phyloP scores from a whole-genome alignment of 2,329 filamentous ascomycete species.

The Phyllosticta paracitricarpa region DNA sequence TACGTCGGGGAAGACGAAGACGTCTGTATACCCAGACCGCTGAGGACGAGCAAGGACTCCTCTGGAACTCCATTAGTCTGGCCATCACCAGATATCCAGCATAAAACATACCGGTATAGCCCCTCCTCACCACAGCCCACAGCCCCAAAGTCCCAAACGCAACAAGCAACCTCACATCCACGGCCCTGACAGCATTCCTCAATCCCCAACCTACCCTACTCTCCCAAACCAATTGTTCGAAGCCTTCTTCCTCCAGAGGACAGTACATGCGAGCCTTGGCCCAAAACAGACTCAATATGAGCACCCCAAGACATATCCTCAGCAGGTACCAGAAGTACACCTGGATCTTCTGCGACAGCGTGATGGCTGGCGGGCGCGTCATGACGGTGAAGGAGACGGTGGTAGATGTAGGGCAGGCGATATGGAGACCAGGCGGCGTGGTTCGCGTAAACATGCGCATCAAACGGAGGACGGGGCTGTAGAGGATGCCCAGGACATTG shows the following conservation, averaged over 20 bases:
- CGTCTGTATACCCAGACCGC: conserved; percentile 85
- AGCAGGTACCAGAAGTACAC: conserved; percentile 35
- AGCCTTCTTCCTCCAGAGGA: not conserved
- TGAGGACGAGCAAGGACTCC: conserved; percentile 80
- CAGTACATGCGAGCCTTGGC: conserved; percentile 15
- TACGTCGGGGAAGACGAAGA: conserved; percentile 61
- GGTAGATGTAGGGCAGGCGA: conserved; percentile 50
- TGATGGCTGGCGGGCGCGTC: conserved; percentile 51
- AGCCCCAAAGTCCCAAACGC: conserved; percentile 30
- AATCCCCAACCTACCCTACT: conserved; percentile 17
- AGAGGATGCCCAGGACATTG: not conserved
- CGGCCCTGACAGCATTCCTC: conserved; percentile 28
- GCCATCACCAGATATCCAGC: conserved; percentile 15
- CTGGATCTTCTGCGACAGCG: conserved; percentile 33
- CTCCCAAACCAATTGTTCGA: not conserved
- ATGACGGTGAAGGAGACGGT: conserved; percentile 91
- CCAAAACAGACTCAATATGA: conserved; percentile 29
- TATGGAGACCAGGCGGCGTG: conserved; percentile 4
- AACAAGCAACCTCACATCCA: conserved; percentile 31
- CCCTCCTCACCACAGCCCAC: conserved; percentile 37
- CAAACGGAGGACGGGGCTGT: not conserved
- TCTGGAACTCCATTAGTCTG: conserved; percentile 34
- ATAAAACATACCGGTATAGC: conserved; percentile 39
- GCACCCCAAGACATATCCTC: conserved; percentile 34
- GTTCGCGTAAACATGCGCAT: not conserved